phyloP scores from a whole-genome alignment of 805 yeast species.

The Sugiyamaella marilandica region DNA sequence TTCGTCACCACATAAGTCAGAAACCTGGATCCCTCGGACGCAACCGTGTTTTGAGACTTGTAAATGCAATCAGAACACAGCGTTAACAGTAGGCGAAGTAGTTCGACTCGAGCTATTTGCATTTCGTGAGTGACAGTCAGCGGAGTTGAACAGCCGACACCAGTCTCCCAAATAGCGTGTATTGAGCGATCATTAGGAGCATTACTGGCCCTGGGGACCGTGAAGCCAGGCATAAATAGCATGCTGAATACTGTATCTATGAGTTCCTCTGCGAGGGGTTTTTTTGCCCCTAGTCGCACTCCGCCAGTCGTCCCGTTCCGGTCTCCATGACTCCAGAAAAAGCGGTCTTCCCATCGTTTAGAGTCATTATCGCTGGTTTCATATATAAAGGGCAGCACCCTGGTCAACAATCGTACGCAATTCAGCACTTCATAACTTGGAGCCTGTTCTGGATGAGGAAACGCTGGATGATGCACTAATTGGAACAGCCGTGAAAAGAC shows the following conservation, averaged over 20 bases:
- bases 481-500: constrained; percentile 34
- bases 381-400: constrained; percentile 60
- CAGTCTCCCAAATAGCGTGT: constrained; percentile 70
- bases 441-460: constrained; percentile 26
- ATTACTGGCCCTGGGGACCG: constrained; percentile 34
- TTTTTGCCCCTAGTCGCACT: constrained; percentile 5
- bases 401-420: constrained; percentile 60
- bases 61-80: constrained; percentile 62
- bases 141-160: constrained; percentile 49
- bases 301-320: constrained; percentile 2
- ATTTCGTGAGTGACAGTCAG: constrained; percentile 37
- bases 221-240: constrained; percentile 55
- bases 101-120: constrained; percentile 64
- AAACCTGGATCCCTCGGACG: constrained; percentile 55
- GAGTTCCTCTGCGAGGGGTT: constrained; percentile 35
- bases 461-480: constrained; percentile 26
- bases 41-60: constrained; percentile 38
- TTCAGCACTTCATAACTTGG: constrained; percentile 44
- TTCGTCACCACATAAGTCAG: constrained; percentile 49
- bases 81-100: constrained; percentile 56
- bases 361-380: constrained; percentile 40
- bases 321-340: constrained; percentile 43
- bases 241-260: constrained; percentile 40
- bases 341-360: constrained; percentile 32
- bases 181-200: constrained; percentile 31